Conservation (phyloP, 139 green algal species). For the Trebouxia sp. region DNA sequence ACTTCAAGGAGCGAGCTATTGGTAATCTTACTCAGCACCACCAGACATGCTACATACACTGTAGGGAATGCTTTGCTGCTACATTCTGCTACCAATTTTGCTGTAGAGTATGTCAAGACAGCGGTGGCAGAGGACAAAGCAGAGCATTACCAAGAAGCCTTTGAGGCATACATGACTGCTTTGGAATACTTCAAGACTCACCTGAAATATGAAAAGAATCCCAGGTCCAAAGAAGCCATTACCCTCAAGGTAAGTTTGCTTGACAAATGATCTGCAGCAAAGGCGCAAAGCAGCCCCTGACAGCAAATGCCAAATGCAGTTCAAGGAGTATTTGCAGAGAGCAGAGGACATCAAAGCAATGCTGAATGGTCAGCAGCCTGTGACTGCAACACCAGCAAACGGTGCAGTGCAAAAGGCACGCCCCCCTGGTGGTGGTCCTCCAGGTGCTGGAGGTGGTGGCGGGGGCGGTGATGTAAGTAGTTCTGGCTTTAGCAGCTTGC, state of each 20-base stretch:
- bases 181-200: constrained; percentile 76
- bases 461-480: constrained; percentile 25
- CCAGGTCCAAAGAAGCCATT: constrained; percentile 65
- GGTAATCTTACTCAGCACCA: not conserved
- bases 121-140: constrained; percentile 79
- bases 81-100: not conserved
- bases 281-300: not conserved
- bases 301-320: constrained; percentile 56
- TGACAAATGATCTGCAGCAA: not conserved
- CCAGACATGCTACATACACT: not conserved
- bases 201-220: constrained; percentile 94
- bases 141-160: constrained; percentile 64
- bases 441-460: constrained; percentile 42
- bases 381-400: constrained; percentile 18
- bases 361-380: constrained; percentile 55
- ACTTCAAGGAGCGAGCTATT: constrained; percentile 18
- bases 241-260: constrained; percentile 50
- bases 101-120: constrained; percentile 75
- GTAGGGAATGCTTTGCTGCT: not conserved
- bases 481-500: not conserved
- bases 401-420: constrained; percentile 35
- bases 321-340: constrained; percentile 91
- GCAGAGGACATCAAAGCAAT: constrained; percentile 92
- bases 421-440: not conserved
- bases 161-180: constrained; percentile 67